Evolutionary conservation across 805 yeast genomes (phyloP).

Genomic region (Lipomyces anomalus): DNA sequence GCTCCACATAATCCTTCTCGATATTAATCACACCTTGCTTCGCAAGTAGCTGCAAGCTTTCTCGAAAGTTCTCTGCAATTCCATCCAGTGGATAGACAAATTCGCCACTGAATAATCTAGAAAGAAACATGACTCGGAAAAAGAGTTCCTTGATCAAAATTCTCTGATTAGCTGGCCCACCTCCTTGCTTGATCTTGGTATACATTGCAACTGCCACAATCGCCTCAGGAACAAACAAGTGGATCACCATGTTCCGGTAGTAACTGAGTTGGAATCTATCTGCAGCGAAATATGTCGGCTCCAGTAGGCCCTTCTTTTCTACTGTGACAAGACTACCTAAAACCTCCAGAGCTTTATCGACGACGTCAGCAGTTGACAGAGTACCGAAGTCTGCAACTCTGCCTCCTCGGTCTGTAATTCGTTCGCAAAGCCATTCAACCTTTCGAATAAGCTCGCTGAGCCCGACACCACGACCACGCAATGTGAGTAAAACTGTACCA

Average conservation of each 20-base stretch:
- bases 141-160: conserved; percentile 30
- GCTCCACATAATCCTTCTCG: conserved; percentile 24
- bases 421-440: conserved; percentile 34
- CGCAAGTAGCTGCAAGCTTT: conserved; percentile 30
- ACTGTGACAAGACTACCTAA: conserved; percentile 38
- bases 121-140: conserved; percentile 33
- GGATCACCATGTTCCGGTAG: conserved; percentile 53
- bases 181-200: conserved; percentile 29
- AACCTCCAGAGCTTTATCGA: conserved; percentile 37
- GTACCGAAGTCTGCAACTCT: conserved; percentile 35
- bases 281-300: conserved; percentile 38
- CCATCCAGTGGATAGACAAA: conserved; percentile 37
- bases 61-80: conserved; percentile 31
- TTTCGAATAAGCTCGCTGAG: conserved; percentile 33
- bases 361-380: conserved; percentile 31
- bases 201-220: conserved; percentile 42
- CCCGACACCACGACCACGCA: conserved; percentile 38
- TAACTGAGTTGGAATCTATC: conserved; percentile 52
- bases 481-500: conserved; percentile 42
- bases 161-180: conserved; percentile 22
- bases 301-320: conserved; percentile 36
- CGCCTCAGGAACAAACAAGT: conserved; percentile 48
- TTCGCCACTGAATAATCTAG: conserved; percentile 36
- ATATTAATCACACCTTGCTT: conserved; percentile 30
- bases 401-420: conserved; percentile 36